A percentile compares a stretch with the other conserved stretches of the same genome.
Conservation (phyloP, 352 stramenopile species). For the Albugo laibachii region DNA sequence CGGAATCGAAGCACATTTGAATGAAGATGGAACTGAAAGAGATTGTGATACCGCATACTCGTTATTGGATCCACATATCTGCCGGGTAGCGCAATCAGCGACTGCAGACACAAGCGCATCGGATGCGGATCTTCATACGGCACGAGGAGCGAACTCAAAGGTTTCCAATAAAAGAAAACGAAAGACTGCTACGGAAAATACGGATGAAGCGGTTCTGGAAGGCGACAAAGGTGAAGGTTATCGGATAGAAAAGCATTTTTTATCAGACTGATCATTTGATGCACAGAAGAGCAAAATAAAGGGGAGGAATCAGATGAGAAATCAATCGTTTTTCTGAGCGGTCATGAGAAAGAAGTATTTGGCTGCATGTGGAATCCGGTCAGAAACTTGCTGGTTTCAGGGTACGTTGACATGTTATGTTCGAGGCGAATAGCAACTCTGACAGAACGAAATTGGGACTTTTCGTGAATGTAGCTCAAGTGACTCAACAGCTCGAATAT, state of each 20-base stretch:
- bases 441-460: background rate
- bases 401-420: conserved; percentile 11
- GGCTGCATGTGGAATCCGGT: conserved; percentile 95
- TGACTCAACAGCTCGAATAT: conserved; percentile 89
- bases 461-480: conserved; percentile 31
- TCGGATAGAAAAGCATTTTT: background rate
- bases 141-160: conserved; percentile 13
- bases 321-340: conserved; percentile 39
- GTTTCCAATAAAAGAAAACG: conserved; percentile 69
- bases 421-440: background rate
- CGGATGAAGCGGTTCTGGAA: background rate
- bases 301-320: conserved; percentile 34
- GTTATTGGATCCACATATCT: conserved; percentile 83
- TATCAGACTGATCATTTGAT: background rate
- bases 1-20: conserved; percentile 80
- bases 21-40: conserved; percentile 74
- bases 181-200: conserved; percentile 12
- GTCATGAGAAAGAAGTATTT: conserved; percentile 64
- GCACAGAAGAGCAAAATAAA: conserved; percentile 26
- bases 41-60: conserved; percentile 82
- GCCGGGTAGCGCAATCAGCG: conserved; percentile 59
- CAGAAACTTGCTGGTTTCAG: conserved; percentile 89
- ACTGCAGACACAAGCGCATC: conserved; percentile 5
- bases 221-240: background rate
- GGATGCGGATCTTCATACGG: conserved; percentile 1